phyloP scores from a whole-genome alignment of 139 green algal species.

The Yamagishiella unicocca region DNA sequence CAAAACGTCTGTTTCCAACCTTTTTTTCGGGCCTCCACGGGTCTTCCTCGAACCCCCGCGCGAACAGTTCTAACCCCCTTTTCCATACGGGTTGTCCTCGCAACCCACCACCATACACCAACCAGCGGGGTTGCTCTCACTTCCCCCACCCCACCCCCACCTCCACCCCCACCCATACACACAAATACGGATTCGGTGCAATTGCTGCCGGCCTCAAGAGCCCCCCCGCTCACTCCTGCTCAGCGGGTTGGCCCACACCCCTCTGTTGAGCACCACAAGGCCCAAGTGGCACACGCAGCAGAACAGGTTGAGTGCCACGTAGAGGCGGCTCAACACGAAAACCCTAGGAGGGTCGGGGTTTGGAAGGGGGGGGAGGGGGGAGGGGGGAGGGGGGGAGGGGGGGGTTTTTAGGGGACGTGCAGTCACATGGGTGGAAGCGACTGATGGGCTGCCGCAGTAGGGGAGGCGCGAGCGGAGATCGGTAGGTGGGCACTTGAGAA shows the following conservation, averaged over 20 bases:
- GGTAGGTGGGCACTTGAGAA: no score
- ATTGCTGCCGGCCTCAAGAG: no score
- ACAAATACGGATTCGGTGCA: no score
- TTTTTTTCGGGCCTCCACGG: no score
- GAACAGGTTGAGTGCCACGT: conserved; percentile 1
- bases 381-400: not conserved
- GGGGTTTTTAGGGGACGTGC: not conserved
- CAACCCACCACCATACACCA: not conserved
- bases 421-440: not conserved
- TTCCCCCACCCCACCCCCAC: not conserved
- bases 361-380: not conserved
- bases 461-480: not conserved
- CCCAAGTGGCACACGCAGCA: conserved; percentile 4
- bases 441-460: not conserved
- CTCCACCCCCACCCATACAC: not conserved
- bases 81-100: not conserved
- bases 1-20: no score
- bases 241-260: not conserved
- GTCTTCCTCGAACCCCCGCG: no score
- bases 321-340: not conserved
- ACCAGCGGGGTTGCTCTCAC: no score
- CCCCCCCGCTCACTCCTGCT: not conserved
- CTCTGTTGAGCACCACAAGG: not conserved
- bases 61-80: not conserved
- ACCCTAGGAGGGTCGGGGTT: not conserved